phyloP scores from a whole-genome alignment of 2,329 filamentous ascomycete genomes.

The Coniosporium tulheliwenetii region DNA sequence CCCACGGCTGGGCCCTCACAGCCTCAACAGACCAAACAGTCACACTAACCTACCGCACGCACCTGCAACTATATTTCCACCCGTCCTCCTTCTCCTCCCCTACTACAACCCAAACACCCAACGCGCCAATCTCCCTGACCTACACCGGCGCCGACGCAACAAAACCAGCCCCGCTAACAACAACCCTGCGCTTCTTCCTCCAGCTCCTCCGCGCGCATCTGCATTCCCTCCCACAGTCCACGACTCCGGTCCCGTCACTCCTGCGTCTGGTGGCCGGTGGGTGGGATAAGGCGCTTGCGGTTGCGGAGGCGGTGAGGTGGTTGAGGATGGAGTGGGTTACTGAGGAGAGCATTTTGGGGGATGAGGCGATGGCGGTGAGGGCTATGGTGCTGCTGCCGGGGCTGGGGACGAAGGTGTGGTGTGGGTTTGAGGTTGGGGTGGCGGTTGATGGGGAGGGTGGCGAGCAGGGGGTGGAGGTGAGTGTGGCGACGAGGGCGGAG shows the following conservation, averaged over 20 bases:
- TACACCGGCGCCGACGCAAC: slow-evolving; percentile 46
- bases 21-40: slow-evolving; percentile 45
- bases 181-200: slow-evolving; percentile 61
- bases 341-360: slow-evolving; percentile 44
- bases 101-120: slow-evolving; percentile 16
- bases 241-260: slow-evolving; percentile 41
- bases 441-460: slow-evolving; percentile 26
- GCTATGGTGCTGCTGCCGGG: slow-evolving; percentile 46
- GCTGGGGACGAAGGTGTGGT: slow-evolving; percentile 53
- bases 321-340: slow-evolving; percentile 52
- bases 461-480: slow-evolving; percentile 38
- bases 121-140: slow-evolving; percentile 49
- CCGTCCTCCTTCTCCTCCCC: slow-evolving; percentile 40
- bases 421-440: slow-evolving; percentile 39
- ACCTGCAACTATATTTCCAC: slow-evolving; percentile 61
- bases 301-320: slow-evolving; percentile 44
- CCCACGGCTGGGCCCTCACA: slow-evolving; percentile 57
- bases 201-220: slow-evolving; percentile 55
- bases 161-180: slow-evolving; percentile 39
- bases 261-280: slow-evolving; percentile 42
- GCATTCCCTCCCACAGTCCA: slow-evolving; percentile 42
- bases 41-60: slow-evolving; percentile 59
- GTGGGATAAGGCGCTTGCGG: slow-evolving; percentile 49
- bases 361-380: slow-evolving; percentile 47
- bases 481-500: slow-evolving; percentile 27